Base-by-base conservation (phyloP, 768 basidiomycete genomes). In the Mycena kentingensis region DNA sequence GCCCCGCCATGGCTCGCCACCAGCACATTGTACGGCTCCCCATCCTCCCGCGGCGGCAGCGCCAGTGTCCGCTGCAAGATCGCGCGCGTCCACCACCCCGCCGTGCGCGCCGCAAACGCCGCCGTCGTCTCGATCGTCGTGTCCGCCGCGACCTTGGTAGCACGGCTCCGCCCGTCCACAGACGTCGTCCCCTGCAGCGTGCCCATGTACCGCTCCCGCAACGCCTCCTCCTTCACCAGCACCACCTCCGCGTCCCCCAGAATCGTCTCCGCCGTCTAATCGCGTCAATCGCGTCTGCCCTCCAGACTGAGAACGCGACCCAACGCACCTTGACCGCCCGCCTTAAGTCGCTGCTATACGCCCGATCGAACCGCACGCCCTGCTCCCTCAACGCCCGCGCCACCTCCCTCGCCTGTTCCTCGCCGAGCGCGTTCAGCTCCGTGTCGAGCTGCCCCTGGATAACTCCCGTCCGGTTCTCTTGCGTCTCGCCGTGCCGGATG, bases 381-480 rank as follows among this genome's bases (percentile, higher is more conserved):
- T 42, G n/a, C n/a, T n/a, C n/a, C 62, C 75, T 76, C 55, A 92
- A 68, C 35, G 75, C 78, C 54, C 76, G 68, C 2, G 79, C 87
- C 2, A 83, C 78, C 48, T 75, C 67, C 49, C 63, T 61, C 19
- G 86, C 86, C 66, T 93, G 89, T 47, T 70, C 70, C 41, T 75
- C 48, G 13, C 90, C 90, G 3, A 66, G 69, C 15, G 74, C 78
- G 59, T 91, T 91, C 62, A 93, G 74, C 34, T 67, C 57, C 6
- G 84, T 84, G 68, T 93, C 86, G 49, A 81, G 61, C 8, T 93
- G 90, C 34, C 90, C 90, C 73, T 93, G 90, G 38, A 89, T 78
- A 51, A 87, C 81, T 22, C 74, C 72, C 5, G 71, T 67, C 46
- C 74, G 69, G 67, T 91, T 91, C 62, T 78, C 83, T 35, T 82